These are phyloP conservation scores for Polyplosphaeria fusca DNA, from an alignment of 495 filamentous ascomycete genomes.

Conservation along the genomic window DNA sequence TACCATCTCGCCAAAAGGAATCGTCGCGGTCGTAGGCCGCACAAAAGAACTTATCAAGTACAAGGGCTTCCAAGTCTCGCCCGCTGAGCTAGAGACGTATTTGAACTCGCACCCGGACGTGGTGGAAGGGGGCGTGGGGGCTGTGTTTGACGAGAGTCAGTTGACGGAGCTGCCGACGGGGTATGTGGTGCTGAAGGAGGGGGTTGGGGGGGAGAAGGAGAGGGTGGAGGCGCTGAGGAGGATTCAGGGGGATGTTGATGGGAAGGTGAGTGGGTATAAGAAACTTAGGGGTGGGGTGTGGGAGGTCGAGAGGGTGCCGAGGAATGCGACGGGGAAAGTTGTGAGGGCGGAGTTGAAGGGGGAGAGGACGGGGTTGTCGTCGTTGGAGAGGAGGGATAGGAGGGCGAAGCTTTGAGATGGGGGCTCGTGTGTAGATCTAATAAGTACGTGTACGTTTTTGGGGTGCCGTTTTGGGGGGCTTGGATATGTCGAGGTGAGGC, in stretches of 20 bases:
- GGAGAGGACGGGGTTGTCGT: constrained; percentile 1
- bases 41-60: constrained; percentile 92
- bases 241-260: constrained; percentile 17
- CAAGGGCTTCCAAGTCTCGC: constrained; percentile 41
- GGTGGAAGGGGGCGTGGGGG: constrained; percentile 15
- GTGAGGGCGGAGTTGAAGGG: constrained; percentile 28
- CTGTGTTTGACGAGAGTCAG: constrained; percentile 16
- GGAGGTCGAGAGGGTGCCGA: constrained; percentile 38
- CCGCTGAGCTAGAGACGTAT: constrained; percentile 26
- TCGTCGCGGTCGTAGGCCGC: constrained; percentile 77
- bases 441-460: no score
- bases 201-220: not conserved
- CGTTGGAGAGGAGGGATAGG: constrained; percentile 20
- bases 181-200: constrained; percentile 19
- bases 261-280: constrained; percentile 38
- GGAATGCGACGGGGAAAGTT: constrained; percentile 42
- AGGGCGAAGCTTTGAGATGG: constrained; percentile 6
- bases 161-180: constrained; percentile 26
- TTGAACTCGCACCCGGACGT: constrained; percentile 21
- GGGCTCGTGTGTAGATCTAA: no score
- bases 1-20: constrained; percentile 56
- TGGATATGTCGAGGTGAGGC: no score
- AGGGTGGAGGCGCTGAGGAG: constrained; percentile 12
- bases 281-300: constrained; percentile 43
- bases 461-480: no score